A percentile compares a stretch with the other conserved stretches of the same genome.
Evolutionary conservation across 2,329 filamentous ascomycete genomes (phyloP).

Genomic region (Epichloe typhina): DNA sequence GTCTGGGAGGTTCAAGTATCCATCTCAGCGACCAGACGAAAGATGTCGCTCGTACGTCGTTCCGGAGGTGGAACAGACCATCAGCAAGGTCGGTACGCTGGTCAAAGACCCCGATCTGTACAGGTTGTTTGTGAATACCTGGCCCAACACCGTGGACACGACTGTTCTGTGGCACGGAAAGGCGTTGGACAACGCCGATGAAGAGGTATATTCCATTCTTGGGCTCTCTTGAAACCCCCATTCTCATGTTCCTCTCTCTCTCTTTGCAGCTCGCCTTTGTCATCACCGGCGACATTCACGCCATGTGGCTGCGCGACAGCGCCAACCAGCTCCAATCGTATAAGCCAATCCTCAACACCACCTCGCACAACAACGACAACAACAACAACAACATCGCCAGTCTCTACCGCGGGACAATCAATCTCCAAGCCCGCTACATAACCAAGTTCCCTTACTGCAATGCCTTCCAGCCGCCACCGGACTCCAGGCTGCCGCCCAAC

Average conservation of each 20-base stretch:
- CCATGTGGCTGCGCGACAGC: slow-evolving; percentile 87
- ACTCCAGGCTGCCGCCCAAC: slow-evolving; percentile 32
- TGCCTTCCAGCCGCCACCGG: slow-evolving; percentile 78
- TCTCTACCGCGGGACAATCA: slow-evolving; percentile 62
- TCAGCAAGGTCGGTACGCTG: slow-evolving; percentile 50
- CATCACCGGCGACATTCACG: slow-evolving; percentile 80
- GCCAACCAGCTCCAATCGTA: slow-evolving; percentile 70
- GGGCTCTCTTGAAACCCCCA: too few relatives aligned
- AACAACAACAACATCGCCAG: slow-evolving; percentile 36
- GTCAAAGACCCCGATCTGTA: slow-evolving; percentile 67
- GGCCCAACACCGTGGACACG: slow-evolving; percentile 64
- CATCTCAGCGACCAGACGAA: slow-evolving; percentile 64
- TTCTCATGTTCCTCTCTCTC: neutral
- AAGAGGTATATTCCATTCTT: slow-evolving; percentile 33
- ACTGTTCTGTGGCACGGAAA: slow-evolving; percentile 56
- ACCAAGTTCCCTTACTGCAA: slow-evolving; percentile 73
- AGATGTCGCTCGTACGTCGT: slow-evolving; percentile 75
- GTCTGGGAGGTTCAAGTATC: slow-evolving; percentile 59
- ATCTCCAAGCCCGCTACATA: slow-evolving; percentile 61
- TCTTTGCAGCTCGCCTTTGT: slow-evolving; percentile 53
- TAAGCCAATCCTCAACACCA: slow-evolving; percentile 45
- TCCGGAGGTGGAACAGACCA: slow-evolving; percentile 61
- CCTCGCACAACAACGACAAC: slow-evolving; percentile 29
- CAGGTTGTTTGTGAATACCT: slow-evolving; percentile 58
- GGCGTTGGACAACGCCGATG: slow-evolving; percentile 39